Evolutionary conservation across 768 basidiomycete species (phyloP), one percentile per base, ranked within the genome.

Genomic region (Paxillus ammoniavirescens): DNA sequence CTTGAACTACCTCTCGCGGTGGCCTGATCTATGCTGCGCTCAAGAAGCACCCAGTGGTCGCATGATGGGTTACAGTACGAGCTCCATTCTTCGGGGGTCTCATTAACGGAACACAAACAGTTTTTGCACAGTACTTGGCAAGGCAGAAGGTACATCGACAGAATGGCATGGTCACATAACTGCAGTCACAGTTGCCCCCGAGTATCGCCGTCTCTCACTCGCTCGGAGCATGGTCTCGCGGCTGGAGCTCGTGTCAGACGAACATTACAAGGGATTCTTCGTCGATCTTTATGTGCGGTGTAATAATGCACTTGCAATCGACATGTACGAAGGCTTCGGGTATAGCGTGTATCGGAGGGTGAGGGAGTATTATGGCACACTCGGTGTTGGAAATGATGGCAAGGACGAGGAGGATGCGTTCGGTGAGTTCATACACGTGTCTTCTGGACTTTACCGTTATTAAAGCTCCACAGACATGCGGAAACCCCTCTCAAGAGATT

Each of bases 91-190:
- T 28, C 5, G n/a, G 15, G 4, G 15, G n/a, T 54, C 52, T 56
- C 55, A 42, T 44, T 50, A 23, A 54, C 52, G 52, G 15, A 33
- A 46, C 52, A 35, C 42, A 33, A 35, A 37, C 53, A 43, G 3
- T 52, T 47, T 26, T 21, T 49, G 37, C 17, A 40, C 62, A 98
- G 97, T 98, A 61, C 78, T 99, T 47, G 94, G 93, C 23, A 99
- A 98, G 64, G 92, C 94, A 1, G 93, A 97, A 70, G 93, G 94
- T 2, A 57, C 69, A 5, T 75, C 77, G 0, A 53, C 71, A 1
- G 93, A 95, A 63, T 93, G 89, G 84, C 93, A 94, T 63, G 96
- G 93, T 0, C 97, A 98, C 65, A 86, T 98, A 63, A 98, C 96
- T 0, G 95, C 95, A 0, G 76, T 99, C 47, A 93, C 94, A 5